Percentiles rank a stretch among this genome's conserved stretches.
Conservation (phyloP, 1,139 yeast genomes). For the Candida sp. region DNA sequence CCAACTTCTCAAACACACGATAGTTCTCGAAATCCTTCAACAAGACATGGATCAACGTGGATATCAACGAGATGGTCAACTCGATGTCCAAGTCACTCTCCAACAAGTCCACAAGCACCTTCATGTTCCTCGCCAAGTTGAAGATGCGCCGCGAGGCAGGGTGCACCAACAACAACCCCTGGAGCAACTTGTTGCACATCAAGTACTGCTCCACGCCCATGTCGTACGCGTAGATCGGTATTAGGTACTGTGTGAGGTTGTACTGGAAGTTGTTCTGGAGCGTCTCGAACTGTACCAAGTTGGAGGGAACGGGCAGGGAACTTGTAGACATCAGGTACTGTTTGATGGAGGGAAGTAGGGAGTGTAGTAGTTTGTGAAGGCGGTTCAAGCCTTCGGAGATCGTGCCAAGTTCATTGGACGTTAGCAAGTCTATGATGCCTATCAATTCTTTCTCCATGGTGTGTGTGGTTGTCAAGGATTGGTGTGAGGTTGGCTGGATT, state of each 20-base stretch:
- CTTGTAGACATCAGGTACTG: slow-evolving; percentile 18
- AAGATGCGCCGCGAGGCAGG: slow-evolving; percentile 57
- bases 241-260: slow-evolving; percentile 47
- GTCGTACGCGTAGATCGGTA: slow-evolving; percentile 23
- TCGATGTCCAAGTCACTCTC: slow-evolving; percentile 16
- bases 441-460: slow-evolving; percentile 6
- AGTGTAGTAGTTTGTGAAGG: slow-evolving; percentile 21
- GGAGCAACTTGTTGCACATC: slow-evolving; percentile 50
- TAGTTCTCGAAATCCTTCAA: slow-evolving; percentile 61
- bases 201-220: slow-evolving; percentile 18
- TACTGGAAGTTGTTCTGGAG: slow-evolving; percentile 56
- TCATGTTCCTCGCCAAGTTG: slow-evolving; percentile 34
- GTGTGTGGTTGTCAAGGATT: not conserved
- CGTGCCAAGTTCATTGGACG: slow-evolving; percentile 4
- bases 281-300: slow-evolving; percentile 41
- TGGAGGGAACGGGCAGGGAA: slow-evolving; percentile 8
- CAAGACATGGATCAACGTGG: slow-evolving; percentile 63
- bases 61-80: slow-evolving; percentile 47
- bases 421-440: slow-evolving; percentile 3
- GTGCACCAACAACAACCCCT: slow-evolving; percentile 68
- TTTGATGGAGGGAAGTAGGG: slow-evolving; percentile 29
- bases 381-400: slow-evolving; percentile 17
- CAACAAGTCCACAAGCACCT: slow-evolving; percentile 29
- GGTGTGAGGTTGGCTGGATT: too few species aligned
- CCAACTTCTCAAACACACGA: slow-evolving; percentile 59